Percentiles rank a stretch among this genome's conserved stretches.
These are phyloP conservation scores for Thraustochytrium aureum DNA, from an alignment of 352 stramenopile genomes.

Conservation along the genomic window DNA sequence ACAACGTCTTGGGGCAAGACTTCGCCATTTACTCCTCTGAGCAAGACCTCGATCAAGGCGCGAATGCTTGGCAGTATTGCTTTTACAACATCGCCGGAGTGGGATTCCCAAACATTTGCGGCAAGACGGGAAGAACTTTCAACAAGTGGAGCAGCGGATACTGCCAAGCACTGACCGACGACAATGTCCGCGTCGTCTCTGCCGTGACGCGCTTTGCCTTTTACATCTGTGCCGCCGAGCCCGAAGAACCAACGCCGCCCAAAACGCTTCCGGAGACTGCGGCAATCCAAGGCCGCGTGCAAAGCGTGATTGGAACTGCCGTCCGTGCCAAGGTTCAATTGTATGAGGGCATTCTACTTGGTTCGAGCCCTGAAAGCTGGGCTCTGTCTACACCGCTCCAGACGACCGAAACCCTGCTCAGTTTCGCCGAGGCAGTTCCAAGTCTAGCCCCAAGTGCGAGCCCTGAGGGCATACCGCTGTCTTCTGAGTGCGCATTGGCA, in stretches of 20 bases:
- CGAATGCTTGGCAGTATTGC: conserved; percentile 4
- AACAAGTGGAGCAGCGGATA: conserved; percentile 25
- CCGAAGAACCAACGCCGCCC: neutral
- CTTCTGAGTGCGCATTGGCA: neutral
- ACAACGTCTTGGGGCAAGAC: conserved; percentile 26
- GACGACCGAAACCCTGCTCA: neutral
- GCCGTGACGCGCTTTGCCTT: neutral
- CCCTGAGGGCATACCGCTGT: neutral
- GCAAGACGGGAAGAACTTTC: neutral
- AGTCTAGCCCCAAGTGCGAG: neutral
- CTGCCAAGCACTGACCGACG: neutral
- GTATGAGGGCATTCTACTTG: neutral
- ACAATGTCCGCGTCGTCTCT: neutral
- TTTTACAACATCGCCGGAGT: neutral
- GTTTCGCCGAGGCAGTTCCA: neutral
- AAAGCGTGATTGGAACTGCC: neutral
- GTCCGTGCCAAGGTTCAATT: neutral
- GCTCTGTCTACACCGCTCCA: neutral
- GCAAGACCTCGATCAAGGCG: neutral
- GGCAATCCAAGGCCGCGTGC: neutral
- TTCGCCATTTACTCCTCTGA: conserved; percentile 33
- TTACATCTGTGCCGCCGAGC: neutral
- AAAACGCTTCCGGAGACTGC: neutral
- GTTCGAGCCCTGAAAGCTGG: neutral
- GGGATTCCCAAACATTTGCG: conserved; percentile 37